phyloP scores from a whole-genome alignment of 768 basidiomycete species.

The Phlebiopsis flavidoalba region DNA sequence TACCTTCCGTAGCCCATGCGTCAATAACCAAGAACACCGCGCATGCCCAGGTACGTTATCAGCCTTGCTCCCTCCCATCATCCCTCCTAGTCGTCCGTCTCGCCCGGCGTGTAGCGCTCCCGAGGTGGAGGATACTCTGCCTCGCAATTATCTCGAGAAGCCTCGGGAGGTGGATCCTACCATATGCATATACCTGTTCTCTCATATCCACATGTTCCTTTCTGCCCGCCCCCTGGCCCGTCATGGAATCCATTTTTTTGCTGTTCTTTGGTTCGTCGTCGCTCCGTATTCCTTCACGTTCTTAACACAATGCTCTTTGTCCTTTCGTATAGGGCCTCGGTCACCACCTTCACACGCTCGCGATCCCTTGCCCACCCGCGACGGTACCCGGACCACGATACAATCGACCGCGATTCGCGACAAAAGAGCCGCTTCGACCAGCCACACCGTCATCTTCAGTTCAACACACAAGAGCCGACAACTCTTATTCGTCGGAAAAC shows the following conservation, averaged over 20 bases:
- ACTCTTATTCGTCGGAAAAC: slow-evolving; percentile 6
- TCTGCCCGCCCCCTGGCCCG: slow-evolving; percentile 36
- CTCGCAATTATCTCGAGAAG: slow-evolving; percentile 31
- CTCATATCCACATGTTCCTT: slow-evolving; percentile 26
- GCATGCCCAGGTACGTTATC: slow-evolving; percentile 62
- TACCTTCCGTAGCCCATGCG: slow-evolving; percentile 1
- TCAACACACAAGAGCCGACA: background rate
- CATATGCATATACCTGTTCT: slow-evolving; percentile 20
- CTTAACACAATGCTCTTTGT: slow-evolving; percentile 32
- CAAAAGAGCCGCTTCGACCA: slow-evolving; percentile 6
- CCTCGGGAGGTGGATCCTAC: slow-evolving; percentile 41
- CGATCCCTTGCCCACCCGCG: slow-evolving; percentile 24
- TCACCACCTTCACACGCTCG: slow-evolving; percentile 34
- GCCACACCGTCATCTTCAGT: background rate
- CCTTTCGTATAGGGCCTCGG: slow-evolving; percentile 42
- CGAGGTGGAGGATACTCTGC: slow-evolving; percentile 25
- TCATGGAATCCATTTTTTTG: slow-evolving; percentile 36
- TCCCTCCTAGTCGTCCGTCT: slow-evolving; percentile 23
- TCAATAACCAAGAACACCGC: slow-evolving; percentile 14
- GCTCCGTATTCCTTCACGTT: slow-evolving; percentile 24
- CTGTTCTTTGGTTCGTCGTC: slow-evolving; percentile 28
- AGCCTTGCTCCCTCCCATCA: slow-evolving; percentile 39
- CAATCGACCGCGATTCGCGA: slow-evolving; percentile 2
- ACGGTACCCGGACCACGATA: background rate
- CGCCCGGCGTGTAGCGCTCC: slow-evolving; percentile 34